A percentile compares a stretch with the other conserved stretches of the same genome.
Evolutionary conservation across 2,329 filamentous ascomycete genomes (phyloP).

Genomic region (Aspergillus hiratsukae): DNA sequence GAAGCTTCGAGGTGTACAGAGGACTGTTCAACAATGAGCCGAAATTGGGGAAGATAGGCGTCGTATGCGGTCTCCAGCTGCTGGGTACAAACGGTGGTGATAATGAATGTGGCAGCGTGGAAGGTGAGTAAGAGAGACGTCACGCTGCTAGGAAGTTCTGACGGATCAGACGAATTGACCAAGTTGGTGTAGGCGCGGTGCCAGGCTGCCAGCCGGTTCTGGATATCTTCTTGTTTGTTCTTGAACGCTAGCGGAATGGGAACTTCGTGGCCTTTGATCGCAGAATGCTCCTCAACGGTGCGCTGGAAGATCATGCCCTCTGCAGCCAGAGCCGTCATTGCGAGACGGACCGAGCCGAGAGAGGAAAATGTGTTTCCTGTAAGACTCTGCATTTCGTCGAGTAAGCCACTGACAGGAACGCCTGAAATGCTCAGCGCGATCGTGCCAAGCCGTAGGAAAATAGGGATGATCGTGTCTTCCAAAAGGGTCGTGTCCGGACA

Average conservation of each 20-base stretch:
- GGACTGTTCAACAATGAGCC: conserved; percentile 5
- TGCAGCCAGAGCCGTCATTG: background rate
- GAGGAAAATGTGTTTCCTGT: conserved; percentile 11
- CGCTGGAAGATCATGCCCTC: conserved; percentile 4
- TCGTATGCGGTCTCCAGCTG: background rate
- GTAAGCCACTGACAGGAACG: conserved; percentile 4
- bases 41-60: background rate
- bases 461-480: conserved; percentile 23
- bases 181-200: background rate
- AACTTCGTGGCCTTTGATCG: background rate
- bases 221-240: background rate
- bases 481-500: conserved; percentile 12
- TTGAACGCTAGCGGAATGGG: background rate
- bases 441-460: conserved; percentile 26
- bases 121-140: conserved; percentile 2
- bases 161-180: background rate
- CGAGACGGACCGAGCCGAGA: conserved; percentile 11
- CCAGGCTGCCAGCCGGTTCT: conserved; percentile 1
- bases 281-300: background rate
- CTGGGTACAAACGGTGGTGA: background rate
- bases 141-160: background rate
- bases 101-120: background rate
- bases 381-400: background rate
- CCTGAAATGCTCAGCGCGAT: conserved; percentile 14
- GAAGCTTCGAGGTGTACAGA: background rate